A percentile compares a stretch with the other conserved stretches of the same genome.
Conservation (phyloP, 805 yeast species). For the Cyberlindnera sargentensis region DNA sequence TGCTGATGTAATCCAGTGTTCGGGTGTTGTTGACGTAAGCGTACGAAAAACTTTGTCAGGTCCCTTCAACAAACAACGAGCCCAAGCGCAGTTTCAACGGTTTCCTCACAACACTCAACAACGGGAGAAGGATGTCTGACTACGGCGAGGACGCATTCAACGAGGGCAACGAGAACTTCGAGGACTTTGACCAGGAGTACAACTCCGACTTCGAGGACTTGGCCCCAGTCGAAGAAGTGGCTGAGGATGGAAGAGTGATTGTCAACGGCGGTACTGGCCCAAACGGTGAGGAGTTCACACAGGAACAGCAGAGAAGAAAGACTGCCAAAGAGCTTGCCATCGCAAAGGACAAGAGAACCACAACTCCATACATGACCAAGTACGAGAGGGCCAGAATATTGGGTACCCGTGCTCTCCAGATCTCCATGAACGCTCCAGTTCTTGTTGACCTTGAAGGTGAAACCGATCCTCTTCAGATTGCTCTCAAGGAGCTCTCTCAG, state of each 20-base stretch:
- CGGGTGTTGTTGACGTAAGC: too few relatives aligned
- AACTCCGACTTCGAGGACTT: constrained; percentile 65
- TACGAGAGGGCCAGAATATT: constrained; percentile 96
- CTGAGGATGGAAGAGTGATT: constrained; percentile 63
- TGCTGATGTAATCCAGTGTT: too few relatives aligned
- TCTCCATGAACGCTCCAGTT: constrained; percentile 97
- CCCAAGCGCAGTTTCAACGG: too few relatives aligned
- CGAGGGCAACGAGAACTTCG: constrained; percentile 62
- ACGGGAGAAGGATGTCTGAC: constrained; percentile 38
- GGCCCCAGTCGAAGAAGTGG: constrained; percentile 29
- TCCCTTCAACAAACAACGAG: too few relatives aligned
- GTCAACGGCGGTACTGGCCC: constrained; percentile 60
- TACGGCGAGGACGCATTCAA: constrained; percentile 56
- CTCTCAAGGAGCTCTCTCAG: constrained; percentile 94
- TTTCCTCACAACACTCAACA: neutral
- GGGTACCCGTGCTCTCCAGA: constrained; percentile 96
- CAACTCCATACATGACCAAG: constrained; percentile 99
- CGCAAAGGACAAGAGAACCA: constrained; percentile 79
- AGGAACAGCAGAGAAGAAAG: constrained; percentile 41
- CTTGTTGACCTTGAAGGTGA: constrained; percentile 98
- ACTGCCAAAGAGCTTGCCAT: constrained; percentile 78
- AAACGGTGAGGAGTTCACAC: constrained; percentile 39
- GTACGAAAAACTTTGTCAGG: neutral
- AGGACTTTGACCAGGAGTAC: constrained; percentile 81
- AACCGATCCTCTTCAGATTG: constrained; percentile 96